Evolutionary conservation across 441 rosid genomes (phyloP), one percentile per base, ranked within the genome.

Genomic region (Manihot esculenta): DNA sequence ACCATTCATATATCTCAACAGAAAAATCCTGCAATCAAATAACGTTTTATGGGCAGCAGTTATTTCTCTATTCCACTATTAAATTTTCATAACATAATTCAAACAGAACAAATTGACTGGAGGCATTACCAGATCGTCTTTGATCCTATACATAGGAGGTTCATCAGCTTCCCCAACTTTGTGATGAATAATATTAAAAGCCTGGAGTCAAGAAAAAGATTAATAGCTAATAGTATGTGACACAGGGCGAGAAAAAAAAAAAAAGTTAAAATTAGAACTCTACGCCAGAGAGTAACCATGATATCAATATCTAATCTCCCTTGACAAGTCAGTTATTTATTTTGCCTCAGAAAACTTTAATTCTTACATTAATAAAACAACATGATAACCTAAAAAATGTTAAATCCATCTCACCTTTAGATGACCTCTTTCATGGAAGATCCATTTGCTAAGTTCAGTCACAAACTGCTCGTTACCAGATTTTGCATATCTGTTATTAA

Each of bases 361-460:
- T 33, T 27, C 56, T 47, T 8, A 64, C n/a, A 68, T 53, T 30
- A 45, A n/a, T 50, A 56, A 64, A 45, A 69, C 23, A 72, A 56
- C 76, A 65, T 61, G 35, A 58, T 13, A 70, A 62, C 10, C 20
- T 60, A 44, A 75, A 1, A 67, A 47, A 48, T 50, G 57, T 11
- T 27, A n/a, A 18, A 33, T 24, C 58, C 38, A 64, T 41, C 82
- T 84, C 82, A 91, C 97, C 98, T 88, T 86, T 48, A 93, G 81
- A 75, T 87, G 96, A 71, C 97, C 94, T 75, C 96, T 88, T 86
- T 91, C 94, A 74, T 91, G 96, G 84, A 89, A 87, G 70, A 88
- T 79, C 98, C 98, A 91, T 79, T 91, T 89, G 85, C 92, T 84
- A 74, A 93, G 81, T 81, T 89, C 98, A 74, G 91, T 85, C 77